Conservation (phyloP, 73 alveolate species). For the Paraurostyla sp. region DNA sequence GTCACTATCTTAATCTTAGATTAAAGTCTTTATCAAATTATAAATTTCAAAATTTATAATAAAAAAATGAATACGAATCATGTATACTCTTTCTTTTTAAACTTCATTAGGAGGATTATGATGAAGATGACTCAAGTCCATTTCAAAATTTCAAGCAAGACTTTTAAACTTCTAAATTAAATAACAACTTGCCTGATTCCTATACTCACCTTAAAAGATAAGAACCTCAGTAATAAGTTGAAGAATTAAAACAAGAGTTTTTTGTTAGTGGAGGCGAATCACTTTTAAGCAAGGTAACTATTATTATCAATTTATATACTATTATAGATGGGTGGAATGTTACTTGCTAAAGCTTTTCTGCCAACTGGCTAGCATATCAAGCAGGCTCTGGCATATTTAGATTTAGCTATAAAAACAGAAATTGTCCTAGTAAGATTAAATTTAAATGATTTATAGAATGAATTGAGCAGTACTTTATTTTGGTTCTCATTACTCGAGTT, state of each 20-base stretch:
- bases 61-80: no score
- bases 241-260: not conserved
- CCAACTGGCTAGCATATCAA: constrained; percentile 46
- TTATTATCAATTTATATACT: not conserved
- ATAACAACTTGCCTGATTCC: not conserved
- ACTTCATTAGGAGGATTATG: not conserved
- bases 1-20: no score
- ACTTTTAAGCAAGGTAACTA: constrained; percentile 24
- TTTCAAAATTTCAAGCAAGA: not conserved
- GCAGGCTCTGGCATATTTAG: constrained; percentile 40
- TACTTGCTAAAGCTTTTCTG: constrained; percentile 32
- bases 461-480: not conserved
- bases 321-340: constrained; percentile 40
- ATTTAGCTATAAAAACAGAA: constrained; percentile 48
- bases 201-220: not conserved
- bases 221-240: no score
- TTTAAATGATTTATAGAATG: constrained; percentile 2
- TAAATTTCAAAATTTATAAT: no score
- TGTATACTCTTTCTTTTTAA: no score
- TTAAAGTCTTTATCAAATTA: no score
- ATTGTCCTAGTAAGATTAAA: constrained; percentile 8
- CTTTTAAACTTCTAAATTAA: no score
- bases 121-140: constrained; percentile 2
- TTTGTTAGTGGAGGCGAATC: constrained; percentile 44
- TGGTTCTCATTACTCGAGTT: constrained; percentile 36